Evolutionary conservation across 257 asterid species (phyloP), one percentile per base, ranked within the genome.

Genomic region (Jaltomata sinuosa): DNA sequence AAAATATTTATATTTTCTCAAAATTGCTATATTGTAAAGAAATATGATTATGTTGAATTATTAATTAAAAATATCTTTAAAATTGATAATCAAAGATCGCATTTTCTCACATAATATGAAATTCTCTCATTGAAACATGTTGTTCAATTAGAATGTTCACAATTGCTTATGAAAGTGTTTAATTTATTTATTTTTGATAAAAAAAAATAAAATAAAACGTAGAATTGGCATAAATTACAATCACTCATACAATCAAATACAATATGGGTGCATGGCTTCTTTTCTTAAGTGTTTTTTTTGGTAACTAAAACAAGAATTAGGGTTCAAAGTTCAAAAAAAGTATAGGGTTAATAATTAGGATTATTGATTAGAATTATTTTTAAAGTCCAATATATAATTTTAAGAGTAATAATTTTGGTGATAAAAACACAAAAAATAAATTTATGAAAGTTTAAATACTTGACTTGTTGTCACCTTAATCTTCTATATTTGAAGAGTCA

Each of bases 401-500:
- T 55, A n/a, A 8, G 2, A n/a, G 27, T 1, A n/a, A 59, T 25
- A 11, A 25, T 5, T 54, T n/a, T 2, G 15, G 1, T 57, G 68
- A 25, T 54, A 54, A 54, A 21, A 19, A 54, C 25, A 21, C 10
- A 54, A 50, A 57, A 55, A 10, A n/a, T n/a, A 22, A 11, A 29
- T 29, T 12, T 62, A 0, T 16, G n/a, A 27, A 0, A 4, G 5
- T 15, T 29, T 8, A 0, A 64, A 34, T 64, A 0, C 0, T 1
- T 4, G 9, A 7, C 6, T 3, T 0, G 10, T 1, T 19, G 2
- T 38, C 2, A 6, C 7, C 47, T 67, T 67, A 16, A 34, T 67
- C 47, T 34, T 67, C 49, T 19, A 34, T 19, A 40, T 68, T 68
- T 19, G 49, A 19, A 68, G 1, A 34, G 49, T 40, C 4, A 8